These are phyloP conservation scores for Sicyos baderoa DNA, from an alignment of 306 rosid genomes.

Conservation along the genomic window DNA sequence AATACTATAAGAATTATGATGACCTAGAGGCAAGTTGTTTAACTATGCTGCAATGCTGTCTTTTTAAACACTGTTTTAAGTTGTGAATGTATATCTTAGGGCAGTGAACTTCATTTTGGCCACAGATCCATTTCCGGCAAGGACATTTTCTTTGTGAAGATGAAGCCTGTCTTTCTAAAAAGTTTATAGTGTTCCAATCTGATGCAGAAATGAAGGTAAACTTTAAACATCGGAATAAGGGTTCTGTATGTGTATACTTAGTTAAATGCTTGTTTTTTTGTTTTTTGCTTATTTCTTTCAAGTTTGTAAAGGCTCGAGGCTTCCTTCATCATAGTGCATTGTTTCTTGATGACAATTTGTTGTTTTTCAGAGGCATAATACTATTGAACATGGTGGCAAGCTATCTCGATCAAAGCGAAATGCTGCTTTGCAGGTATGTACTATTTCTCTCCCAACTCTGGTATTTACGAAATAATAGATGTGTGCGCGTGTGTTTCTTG, in stretches of 20 bases:
- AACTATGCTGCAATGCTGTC: not conserved
- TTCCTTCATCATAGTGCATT: constrained; percentile 4
- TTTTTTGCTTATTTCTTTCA: not conserved
- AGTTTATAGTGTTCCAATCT: constrained; percentile 76
- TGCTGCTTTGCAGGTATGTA: constrained; percentile 81
- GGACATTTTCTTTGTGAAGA: constrained; percentile 94
- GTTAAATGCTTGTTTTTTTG: not conserved
- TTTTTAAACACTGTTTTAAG: not conserved
- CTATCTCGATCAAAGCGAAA: constrained; percentile 91
- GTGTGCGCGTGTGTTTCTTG: not conserved
- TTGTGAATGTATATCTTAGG: not conserved
- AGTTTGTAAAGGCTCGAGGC: not conserved
- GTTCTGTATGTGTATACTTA: not conserved
- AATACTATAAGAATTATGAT: constrained; percentile 79
- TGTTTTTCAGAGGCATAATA: constrained; percentile 65
- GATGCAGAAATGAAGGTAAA: constrained; percentile 90
- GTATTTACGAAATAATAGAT: not conserved
- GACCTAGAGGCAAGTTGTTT: constrained; percentile 77
- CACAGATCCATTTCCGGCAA: constrained; percentile 83
- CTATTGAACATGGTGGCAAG: constrained; percentile 86
- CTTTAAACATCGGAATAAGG: not conserved
- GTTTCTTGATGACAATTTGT: constrained; percentile 7
- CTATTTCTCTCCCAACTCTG: not conserved
- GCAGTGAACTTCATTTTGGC: not conserved
- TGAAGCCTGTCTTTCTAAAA: constrained; percentile 77